Base-by-base conservation (phyloP, 2,329 filamentous ascomycete species). In the Zymoseptoria tritici region DNA sequence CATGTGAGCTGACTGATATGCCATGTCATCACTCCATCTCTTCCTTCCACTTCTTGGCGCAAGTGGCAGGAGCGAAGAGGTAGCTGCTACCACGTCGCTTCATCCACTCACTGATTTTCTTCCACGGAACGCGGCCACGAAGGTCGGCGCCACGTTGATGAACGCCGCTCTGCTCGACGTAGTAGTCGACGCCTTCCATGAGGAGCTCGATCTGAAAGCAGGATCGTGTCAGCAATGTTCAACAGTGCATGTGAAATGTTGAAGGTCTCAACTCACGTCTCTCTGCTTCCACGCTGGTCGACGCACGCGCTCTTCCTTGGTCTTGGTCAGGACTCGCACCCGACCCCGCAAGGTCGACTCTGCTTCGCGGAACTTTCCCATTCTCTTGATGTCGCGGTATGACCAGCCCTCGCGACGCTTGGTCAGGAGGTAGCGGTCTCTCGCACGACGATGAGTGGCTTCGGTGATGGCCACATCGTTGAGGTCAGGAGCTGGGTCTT, bases 291-390 rank as follows among this genome's bases (percentile, higher is more conserved):
- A 91, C 59, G 80, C 73, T 0, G 88, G 88, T 71, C 83, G 85
- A 7, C 89, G 79, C 2, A 89, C 82, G 5, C 88, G 78, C 59
- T 83, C 79, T 36, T 81, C 77, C 66, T 83, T 83, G 11, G 75
- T 73, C 75, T 89, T 90, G 7, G 83, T 89, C 66, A 90, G 72
- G 2, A 81, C 83, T 4, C 88, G 79, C 65, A 82, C 85, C 0
- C 87, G 81, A 0, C 89, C 89, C 13, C 89, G 81, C 46, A 92
- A 77, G 0, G 89, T 91, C 9, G 87, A 88, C 73, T 90, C 87
- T 1, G 86, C 85, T 66, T 89, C 85, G 0, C 73, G 55, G 63
- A 86, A 86, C 1, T 77, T 74, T 13, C 85, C 83, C 19, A 74
- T 68, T 6, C 70, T 66, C 46, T 81, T 81, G 67, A 90, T 90